These are phyloP conservation scores for Trichoderma guizhouense DNA, from an alignment of 2,329 filamentous ascomycete species.

Conservation along the genomic window DNA sequence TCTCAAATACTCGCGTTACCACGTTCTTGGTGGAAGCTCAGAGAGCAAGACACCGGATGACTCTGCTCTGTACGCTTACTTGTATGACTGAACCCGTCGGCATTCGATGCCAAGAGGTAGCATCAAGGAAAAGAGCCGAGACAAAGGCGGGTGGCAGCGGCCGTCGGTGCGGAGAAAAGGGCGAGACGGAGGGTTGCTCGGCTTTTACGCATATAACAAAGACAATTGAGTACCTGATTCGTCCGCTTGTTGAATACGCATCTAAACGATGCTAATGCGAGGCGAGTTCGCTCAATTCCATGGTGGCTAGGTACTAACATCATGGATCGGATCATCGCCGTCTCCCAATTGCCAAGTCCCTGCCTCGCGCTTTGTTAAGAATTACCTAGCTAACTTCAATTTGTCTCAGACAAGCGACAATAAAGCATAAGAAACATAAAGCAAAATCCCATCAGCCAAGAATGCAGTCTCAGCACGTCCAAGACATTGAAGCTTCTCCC, in stretches of 20 bases:
- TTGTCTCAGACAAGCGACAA: not conserved
- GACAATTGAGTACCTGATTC: not conserved
- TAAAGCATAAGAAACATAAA: not conserved
- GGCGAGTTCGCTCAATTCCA: not conserved
- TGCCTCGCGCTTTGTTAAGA: not conserved
- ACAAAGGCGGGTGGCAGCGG: not conserved
- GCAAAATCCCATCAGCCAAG: not conserved
- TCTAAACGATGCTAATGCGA: not conserved
- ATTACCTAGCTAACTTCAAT: not conserved
- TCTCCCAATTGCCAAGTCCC: not conserved
- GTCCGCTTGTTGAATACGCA: not conserved
- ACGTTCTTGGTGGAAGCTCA: not conserved
- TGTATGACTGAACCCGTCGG: not conserved
- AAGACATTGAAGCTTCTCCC: not conserved
- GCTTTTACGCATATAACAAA: not conserved
- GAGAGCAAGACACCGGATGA: not conserved
- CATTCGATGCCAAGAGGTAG: conserved; percentile 5
- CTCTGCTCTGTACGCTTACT: not conserved
- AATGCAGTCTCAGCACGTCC: not conserved
- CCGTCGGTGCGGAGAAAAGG: not conserved
- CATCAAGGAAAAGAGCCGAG: not conserved
- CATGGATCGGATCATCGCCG: not conserved
- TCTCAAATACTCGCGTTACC: not conserved
- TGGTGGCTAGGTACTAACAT: not conserved
- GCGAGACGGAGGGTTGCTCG: not conserved